phyloP scores from a whole-genome alignment of 1,284 basidiomycete genomes.

The Agroathelia rolfsii region DNA sequence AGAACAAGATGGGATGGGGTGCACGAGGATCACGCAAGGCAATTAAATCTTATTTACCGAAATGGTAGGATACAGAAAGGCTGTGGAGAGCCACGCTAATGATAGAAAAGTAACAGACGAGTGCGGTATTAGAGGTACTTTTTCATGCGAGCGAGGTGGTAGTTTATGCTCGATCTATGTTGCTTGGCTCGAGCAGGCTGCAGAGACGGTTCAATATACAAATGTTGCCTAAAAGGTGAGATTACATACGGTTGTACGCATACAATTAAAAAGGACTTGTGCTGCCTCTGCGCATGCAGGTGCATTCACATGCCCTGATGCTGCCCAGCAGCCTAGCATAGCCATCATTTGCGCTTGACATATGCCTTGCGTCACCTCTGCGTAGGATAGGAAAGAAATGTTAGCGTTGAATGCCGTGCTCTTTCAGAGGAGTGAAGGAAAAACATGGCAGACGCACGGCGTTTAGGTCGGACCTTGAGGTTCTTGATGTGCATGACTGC shows the following conservation, averaged over 20 bases:
- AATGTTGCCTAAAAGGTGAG: conserved; percentile 2
- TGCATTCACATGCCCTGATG: conserved; percentile 61
- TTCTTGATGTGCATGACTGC: conserved; percentile 64
- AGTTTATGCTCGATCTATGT: conserved; percentile 72
- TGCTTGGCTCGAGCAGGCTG: conserved; percentile 56
- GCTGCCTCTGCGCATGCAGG: conserved; percentile 59
- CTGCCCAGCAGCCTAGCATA: conserved; percentile 92
- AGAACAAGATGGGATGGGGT: conserved; percentile 9
- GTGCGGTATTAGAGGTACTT: conserved; percentile 52
- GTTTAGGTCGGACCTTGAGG: conserved; percentile 72
- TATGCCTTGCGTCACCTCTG: conserved; percentile 45
- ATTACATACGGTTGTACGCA: conserved; percentile 70
- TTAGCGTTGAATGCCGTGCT: conserved; percentile 7
- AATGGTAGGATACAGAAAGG: background rate
- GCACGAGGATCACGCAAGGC: conserved; percentile 3
- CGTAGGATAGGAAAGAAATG: conserved; percentile 8
- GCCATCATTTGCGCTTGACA: conserved; percentile 71
- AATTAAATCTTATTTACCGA: background rate
- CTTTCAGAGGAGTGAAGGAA: conserved; percentile 6
- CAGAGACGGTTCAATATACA: conserved; percentile 5
- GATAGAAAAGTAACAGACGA: background rate
- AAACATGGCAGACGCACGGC: conserved; percentile 36
- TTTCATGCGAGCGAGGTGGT: conserved; percentile 69
- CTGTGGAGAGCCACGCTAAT: background rate
- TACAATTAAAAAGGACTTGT: conserved; percentile 70